Evolutionary conservation across 2,329 filamentous ascomycete genomes (phyloP), one percentile per base, ranked within the genome.

Genomic region (Endocalyx cinctus): DNA sequence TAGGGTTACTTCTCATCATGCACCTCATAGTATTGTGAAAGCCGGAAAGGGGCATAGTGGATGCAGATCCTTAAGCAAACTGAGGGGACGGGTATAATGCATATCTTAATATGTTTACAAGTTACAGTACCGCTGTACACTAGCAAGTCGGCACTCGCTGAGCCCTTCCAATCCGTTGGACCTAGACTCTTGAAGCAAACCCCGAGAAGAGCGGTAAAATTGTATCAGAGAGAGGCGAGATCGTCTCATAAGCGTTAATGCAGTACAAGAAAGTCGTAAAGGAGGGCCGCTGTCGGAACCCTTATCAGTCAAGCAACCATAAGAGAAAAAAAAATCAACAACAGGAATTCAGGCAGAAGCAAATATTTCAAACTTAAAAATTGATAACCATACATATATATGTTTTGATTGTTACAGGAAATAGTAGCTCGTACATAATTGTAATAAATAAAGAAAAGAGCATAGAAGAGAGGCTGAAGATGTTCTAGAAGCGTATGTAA

Each of bases 241-340:
- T 23, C n/a, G 20, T 23, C 20, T 23, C 20, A n/a, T 23, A 23
- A 23, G 20, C 20, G 20, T 8, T 8, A 23, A 23, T 8, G 8
- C 20, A n/a, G n/a, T n/a, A n/a, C n/a, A n/a, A n/a, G 20, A 23
- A 23, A 8, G 20, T 27, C 15, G 35, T 38, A 38, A 34, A 34
- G 43, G 43, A 38, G 42, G 44, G 44, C 44, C 39, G 44, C 17
- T 41, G 31, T 47, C 44, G 44, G 42, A 41, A 28, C 19, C 27
- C 36, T 38, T 26, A 31, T 33, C 26, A 32, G 19, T 16, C 36
- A 12, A 29, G 41, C 14, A 17, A 23, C n/a, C 20, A 23, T 23
- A 23, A 8, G 20, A 23, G 20, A 23, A 8, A 23, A 23, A 23
- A n/a, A n/a, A 23, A 23, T 23, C 20, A n/a, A n/a, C 20, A n/a